Percentiles rank a stretch among this genome's conserved stretches.
These are phyloP conservation scores for Cytospora piceae DNA, from an alignment of 2,329 filamentous ascomycete species.

Conservation along the genomic window DNA sequence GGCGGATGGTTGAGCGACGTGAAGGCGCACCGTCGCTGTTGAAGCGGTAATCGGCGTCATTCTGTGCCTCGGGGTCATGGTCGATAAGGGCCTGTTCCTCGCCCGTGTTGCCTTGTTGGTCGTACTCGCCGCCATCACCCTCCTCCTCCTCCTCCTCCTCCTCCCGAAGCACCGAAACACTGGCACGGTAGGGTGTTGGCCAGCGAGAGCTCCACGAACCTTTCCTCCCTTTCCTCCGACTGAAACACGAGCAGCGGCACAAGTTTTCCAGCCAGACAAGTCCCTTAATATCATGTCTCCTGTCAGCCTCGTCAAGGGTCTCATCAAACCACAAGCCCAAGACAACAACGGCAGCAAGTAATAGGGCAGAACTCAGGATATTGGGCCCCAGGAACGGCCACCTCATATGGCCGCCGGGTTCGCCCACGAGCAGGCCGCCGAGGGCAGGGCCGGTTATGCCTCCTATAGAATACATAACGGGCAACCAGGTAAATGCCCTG, in stretches of 20 bases:
- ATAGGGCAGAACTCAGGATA: slow-evolving; percentile 71
- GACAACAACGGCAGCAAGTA: slow-evolving; percentile 73
- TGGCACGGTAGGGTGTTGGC: slow-evolving; percentile 25
- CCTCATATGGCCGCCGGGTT: slow-evolving; percentile 53
- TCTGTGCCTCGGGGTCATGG: slow-evolving; percentile 30
- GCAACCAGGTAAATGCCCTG: slow-evolving; percentile 88
- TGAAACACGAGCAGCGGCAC: slow-evolving; percentile 30
- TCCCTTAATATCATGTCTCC: slow-evolving; percentile 30
- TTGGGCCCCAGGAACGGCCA: slow-evolving; percentile 90
- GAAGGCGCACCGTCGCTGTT: slow-evolving; percentile 49
- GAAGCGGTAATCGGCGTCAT: slow-evolving; percentile 39
- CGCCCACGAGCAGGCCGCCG: slow-evolving; percentile 81
- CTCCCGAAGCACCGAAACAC: slow-evolving; percentile 11
- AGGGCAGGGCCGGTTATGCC: slow-evolving; percentile 90
- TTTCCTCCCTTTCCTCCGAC: slow-evolving; percentile 31
- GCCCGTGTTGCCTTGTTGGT: slow-evolving; percentile 18
- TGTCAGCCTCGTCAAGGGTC: slow-evolving; percentile 63
- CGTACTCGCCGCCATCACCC: slow-evolving; percentile 33
- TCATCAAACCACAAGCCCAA: slow-evolving; percentile 85
- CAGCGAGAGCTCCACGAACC: slow-evolving; percentile 36
- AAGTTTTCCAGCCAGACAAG: slow-evolving; percentile 39
- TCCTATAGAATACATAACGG: slow-evolving; percentile 93
- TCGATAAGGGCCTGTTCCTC: slow-evolving; percentile 27
- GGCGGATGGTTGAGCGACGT: slow-evolving; percentile 50
- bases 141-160: slow-evolving; percentile 13